Evolutionary conservation across 768 basidiomycete species (phyloP), one percentile per base, ranked within the genome.

Genomic region (Amyloporia xantha): DNA sequence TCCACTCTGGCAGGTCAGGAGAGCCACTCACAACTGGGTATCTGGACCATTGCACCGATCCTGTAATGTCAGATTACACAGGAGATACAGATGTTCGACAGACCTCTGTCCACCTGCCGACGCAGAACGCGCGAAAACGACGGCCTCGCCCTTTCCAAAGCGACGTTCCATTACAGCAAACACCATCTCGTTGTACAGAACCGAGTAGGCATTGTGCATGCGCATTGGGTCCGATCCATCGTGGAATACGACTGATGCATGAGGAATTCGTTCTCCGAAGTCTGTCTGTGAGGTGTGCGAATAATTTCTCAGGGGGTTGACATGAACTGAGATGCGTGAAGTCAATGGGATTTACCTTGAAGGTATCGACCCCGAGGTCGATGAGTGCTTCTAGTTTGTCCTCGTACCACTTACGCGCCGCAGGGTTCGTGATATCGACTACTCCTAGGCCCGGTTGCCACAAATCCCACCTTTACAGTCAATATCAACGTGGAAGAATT

Each of bases 231-330:
- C 82, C 9, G 79, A 80, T 7, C 81, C 81, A 54, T 86, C 79
- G 59, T 82, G 71, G 70, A 75, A 87, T 15, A 68, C 68, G 47
- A 86, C 75, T 20, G 72, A 70, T 1, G 77, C 65, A 59, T 86
- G 84, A 1, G 85, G 85, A 44, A 87, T 86, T 10, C 84, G 76
- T 62, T 89, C 86, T 24, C 79, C 86, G 59, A 88, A 88, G 59
- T 88, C 84, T 5, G 84, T 88, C 80, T 83, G 50, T 12, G 15
- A 13, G 40, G 13, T 20, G 26, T n/a, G n/a, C 36, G 26, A 20
- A n/a, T 27, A 30, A 41, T 15, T 52, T 9, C 23, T 13, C 24
- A 21, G n/a, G n/a, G n/a, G n/a, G n/a, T n/a, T n/a, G n/a, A n/a
- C n/a, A n/a, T n/a, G n/a, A n/a, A n/a, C n/a, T 23, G 20, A 21